phyloP scores from a whole-genome alignment of 2,329 filamentous ascomycete genomes.

The Epichloe sylvatica region DNA sequence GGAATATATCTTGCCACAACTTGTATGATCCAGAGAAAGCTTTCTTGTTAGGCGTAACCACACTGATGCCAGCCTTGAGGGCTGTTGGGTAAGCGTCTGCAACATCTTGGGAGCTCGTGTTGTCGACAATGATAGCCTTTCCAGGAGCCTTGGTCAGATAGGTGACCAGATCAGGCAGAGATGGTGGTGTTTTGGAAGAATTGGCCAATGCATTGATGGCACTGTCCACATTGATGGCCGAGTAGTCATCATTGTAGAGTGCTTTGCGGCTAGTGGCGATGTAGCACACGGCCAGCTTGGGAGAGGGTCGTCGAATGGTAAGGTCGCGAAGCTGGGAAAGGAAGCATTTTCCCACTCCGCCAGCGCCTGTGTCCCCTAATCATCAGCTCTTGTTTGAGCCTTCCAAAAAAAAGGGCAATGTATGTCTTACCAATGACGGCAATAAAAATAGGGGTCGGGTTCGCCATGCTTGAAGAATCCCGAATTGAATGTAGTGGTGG shows the following conservation, averaged over 20 bases:
- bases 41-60: conserved; percentile 98
- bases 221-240: conserved; percentile 47
- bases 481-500: conserved; percentile 4
- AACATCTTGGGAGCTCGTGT: conserved; percentile 81
- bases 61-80: conserved; percentile 66
- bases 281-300: conserved; percentile 66
- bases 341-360: conserved; percentile 87
- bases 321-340: conserved; percentile 64
- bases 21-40: conserved; percentile 72
- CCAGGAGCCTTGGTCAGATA: conserved; percentile 67
- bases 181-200: conserved; percentile 50
- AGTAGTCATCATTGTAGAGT: conserved; percentile 60
- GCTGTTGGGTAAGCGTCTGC: conserved; percentile 73
- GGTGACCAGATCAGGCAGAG: conserved; percentile 55
- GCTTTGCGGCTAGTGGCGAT: conserved; percentile 77
- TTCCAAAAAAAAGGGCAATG: no score
- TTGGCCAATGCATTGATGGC: conserved; percentile 48
- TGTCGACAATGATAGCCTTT: conserved; percentile 79
- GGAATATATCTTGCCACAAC: conserved; percentile 81
- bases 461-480: conserved; percentile 23
- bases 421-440: conserved; percentile 35
- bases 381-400: conserved; percentile 6
- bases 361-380: conserved; percentile 49
- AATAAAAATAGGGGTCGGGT: conserved; percentile 35
- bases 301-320: conserved; percentile 49